These are phyloP conservation scores for Lycium barbarum DNA, from an alignment of 257 asterid genomes.

Conservation along the genomic window DNA sequence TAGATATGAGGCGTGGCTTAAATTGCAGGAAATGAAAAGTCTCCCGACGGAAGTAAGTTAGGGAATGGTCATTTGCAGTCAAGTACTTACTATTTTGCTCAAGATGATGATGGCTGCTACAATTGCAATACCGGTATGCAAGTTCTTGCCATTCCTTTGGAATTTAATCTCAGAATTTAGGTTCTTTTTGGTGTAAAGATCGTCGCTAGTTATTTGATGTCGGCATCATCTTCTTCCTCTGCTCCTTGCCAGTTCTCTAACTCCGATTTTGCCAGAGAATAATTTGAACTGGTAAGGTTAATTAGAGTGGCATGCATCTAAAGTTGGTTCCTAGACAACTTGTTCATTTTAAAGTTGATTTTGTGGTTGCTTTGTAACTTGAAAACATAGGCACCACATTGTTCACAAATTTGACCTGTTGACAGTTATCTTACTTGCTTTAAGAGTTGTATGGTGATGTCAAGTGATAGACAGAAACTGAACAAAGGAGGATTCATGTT, in stretches of 20 bases:
- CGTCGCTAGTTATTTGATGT: neutral
- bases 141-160: constrained; percentile 7
- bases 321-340: neutral
- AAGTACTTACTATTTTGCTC: constrained; percentile 52
- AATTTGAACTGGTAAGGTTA: neutral
- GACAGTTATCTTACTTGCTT: neutral
- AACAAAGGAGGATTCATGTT: neutral
- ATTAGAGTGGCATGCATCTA: neutral
- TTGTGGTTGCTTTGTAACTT: constrained; percentile 12
- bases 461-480: neutral
- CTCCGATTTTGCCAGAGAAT: neutral
- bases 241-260: neutral
- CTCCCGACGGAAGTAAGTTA: constrained; percentile 51
- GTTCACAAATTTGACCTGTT: neutral
- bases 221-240: neutral
- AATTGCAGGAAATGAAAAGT: constrained; percentile 61
- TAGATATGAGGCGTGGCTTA: constrained; percentile 36
- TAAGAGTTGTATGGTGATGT: constrained; percentile 6
- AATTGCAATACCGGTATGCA: constrained; percentile 56
- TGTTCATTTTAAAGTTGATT: neutral
- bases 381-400: neutral
- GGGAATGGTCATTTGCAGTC: constrained; percentile 64
- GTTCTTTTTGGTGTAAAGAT: neutral
- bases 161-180: neutral
- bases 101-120: constrained; percentile 62